Percentiles rank a stretch among this genome's conserved stretches.
phyloP scores from a whole-genome alignment of 345 rosid genomes.

The Camelina neglecta region DNA sequence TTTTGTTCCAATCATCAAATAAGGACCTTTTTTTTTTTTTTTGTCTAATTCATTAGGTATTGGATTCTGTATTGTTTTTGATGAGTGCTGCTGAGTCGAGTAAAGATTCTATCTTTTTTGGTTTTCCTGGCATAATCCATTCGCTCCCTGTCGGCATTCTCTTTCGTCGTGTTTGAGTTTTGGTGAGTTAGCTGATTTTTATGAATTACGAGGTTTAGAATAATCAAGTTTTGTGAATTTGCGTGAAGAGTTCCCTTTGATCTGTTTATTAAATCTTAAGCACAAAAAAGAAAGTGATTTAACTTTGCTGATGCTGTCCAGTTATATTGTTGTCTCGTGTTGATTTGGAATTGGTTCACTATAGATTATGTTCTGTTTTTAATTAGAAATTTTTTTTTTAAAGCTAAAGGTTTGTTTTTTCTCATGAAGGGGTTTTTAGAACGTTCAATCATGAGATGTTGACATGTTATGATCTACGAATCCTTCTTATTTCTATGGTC shows the following conservation, averaged over 20 bases:
- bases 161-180: conserved; percentile 5
- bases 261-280: neutral
- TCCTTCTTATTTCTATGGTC: conserved; percentile 20
- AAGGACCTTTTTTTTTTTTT: neutral
- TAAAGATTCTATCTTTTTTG: conserved; percentile 34
- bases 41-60: conserved; percentile 35
- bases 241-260: too few species aligned
- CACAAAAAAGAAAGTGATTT: neutral
- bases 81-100: conserved; percentile 14
- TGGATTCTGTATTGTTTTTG: conserved; percentile 38
- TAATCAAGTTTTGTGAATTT: neutral
- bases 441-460: conserved; percentile 24
- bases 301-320: conserved; percentile 19
- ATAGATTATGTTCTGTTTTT: conserved; percentile 23
- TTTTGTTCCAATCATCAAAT: conserved; percentile 33
- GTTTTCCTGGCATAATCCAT: conserved; percentile 10
- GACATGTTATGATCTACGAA: conserved; percentile 30
- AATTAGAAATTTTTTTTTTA: too few species aligned
- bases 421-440: conserved; percentile 13
- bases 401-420: conserved; percentile 3
- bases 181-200: neutral
- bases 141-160: conserved; percentile 36
- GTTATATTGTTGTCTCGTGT: neutral
- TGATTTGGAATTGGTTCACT: conserved; percentile 26
- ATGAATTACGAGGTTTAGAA: neutral